Conservation (phyloP, 148 eudicot genomes). For the Polygonum aviculare region DNA sequence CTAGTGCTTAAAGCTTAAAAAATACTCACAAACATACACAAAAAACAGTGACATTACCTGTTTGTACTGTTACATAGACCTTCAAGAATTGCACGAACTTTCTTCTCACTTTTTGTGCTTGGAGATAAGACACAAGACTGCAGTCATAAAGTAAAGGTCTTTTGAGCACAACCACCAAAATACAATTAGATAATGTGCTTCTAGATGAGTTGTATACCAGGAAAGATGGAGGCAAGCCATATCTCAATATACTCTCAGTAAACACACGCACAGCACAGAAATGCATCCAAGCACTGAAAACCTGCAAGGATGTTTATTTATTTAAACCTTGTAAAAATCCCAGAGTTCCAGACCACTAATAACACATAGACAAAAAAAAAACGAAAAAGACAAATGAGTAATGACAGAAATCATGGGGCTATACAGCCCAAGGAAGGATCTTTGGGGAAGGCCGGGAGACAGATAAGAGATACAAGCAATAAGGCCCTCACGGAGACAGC, state of each 20-base stretch:
- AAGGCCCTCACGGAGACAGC: not conserved
- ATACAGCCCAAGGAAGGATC: not conserved
- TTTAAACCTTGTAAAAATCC: not conserved
- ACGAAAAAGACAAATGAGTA: not conserved
- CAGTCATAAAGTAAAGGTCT: constrained; percentile 15
- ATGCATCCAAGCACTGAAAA: constrained; percentile 82
- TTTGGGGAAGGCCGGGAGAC: not conserved
- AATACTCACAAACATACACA: not conserved
- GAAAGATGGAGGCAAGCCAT: constrained; percentile 90
- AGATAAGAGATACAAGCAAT: not conserved
- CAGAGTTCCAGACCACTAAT: not conserved
- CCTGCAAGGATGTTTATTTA: constrained; percentile 28
- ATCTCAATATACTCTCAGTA: constrained; percentile 87
- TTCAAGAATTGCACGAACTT: constrained; percentile 83
- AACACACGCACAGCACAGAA: constrained; percentile 83
- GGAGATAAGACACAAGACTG: constrained; percentile 83
- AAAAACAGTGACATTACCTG: constrained; percentile 41
- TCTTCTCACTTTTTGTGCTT: constrained; percentile 81
- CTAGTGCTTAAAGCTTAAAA: not conserved
- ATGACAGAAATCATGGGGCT: not conserved
- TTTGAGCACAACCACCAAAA: not conserved
- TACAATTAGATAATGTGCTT: not conserved
- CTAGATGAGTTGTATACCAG: constrained; percentile 37
- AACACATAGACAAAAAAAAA: not conserved
- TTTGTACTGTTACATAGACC: constrained; percentile 45